A percentile compares a stretch with the other conserved stretches of the same genome.
These are phyloP conservation scores for Didymella glomerata DNA, from an alignment of 2,329 filamentous ascomycete genomes.

Conservation along the genomic window DNA sequence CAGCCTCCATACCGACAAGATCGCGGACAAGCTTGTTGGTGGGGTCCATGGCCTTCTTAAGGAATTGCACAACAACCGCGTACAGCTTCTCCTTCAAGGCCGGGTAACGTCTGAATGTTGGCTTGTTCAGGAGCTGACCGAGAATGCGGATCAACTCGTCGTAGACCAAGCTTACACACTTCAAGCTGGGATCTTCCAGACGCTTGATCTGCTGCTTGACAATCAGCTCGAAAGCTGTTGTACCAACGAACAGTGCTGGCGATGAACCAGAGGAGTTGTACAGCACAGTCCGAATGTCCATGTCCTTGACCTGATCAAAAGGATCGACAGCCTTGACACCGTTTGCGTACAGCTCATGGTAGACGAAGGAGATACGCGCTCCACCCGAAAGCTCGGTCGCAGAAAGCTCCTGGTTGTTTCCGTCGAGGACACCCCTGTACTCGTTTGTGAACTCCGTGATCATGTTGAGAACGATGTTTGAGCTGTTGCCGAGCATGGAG, in stretches of 20 bases:
- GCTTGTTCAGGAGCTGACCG: conserved; percentile 85
- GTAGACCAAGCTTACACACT: conserved; percentile 96
- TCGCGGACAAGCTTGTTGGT: conserved; percentile 97
- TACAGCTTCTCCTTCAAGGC: conserved; percentile 96
- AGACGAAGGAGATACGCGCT: conserved; percentile 98
- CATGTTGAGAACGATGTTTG: conserved; percentile 97
- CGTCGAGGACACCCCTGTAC: conserved; percentile 94
- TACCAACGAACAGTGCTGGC: conserved; percentile 94
- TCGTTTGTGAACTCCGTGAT: conserved; percentile 99
- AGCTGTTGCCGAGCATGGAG: conserved; percentile 93
- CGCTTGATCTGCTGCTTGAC: conserved; percentile 99
- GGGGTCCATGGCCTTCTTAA: conserved; percentile 98
- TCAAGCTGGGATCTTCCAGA: conserved; percentile 93
- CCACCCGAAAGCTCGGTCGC: conserved; percentile 94
- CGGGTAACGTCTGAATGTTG: conserved; percentile 92
- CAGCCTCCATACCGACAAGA: conserved; percentile 92
- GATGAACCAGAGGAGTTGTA: conserved; percentile 99
- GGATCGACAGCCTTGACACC: conserved; percentile 97
- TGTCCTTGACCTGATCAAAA: conserved; percentile 96
- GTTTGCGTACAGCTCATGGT: conserved; percentile 97
- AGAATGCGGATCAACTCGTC: conserved; percentile 97
- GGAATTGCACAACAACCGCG: conserved; percentile 88
- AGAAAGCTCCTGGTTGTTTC: conserved; percentile 95
- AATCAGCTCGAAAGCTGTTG: conserved; percentile 97
- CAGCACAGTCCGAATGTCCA: conserved; percentile 94